These are phyloP conservation scores for Plantago coronopus DNA, from an alignment of 305 asterid genomes.

Conservation along the genomic window DNA sequence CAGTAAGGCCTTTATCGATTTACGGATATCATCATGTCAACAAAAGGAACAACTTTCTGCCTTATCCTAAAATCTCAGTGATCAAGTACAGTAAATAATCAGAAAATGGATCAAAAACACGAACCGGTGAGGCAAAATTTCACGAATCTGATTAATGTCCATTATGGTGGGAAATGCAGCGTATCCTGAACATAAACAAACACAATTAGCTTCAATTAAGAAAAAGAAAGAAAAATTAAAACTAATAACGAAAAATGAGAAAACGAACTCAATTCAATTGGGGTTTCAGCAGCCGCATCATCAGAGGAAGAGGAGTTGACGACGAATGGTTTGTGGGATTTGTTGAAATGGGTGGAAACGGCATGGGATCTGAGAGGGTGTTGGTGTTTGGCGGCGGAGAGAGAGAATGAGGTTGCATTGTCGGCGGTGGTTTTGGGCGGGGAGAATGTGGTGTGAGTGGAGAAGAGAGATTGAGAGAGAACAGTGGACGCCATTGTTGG, in stretches of 20 bases:
- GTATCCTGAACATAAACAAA: constrained; percentile 37
- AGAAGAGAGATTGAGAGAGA: constrained; percentile 44
- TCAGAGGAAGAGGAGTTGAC: constrained; percentile 36
- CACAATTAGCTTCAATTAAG: background rate
- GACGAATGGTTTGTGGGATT: constrained; percentile 28
- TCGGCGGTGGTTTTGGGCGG: constrained; percentile 29
- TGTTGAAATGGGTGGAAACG: constrained; percentile 32
- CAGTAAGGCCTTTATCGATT: background rate
- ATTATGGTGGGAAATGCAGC: constrained; percentile 79
- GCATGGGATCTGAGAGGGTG: constrained; percentile 39
- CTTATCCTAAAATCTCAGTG: background rate
- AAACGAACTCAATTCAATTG: constrained; percentile 69
- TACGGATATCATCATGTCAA: background rate
- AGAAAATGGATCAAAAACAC: constrained; percentile 21
- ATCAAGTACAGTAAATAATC: background rate
- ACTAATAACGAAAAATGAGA: background rate
- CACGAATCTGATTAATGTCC: constrained; percentile 86
- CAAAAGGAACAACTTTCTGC: background rate
- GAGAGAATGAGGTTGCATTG: constrained; percentile 25
- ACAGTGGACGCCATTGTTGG: constrained; percentile 61
- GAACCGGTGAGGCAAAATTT: constrained; percentile 78
- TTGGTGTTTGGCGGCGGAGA: constrained; percentile 22
- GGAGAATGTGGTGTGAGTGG: constrained; percentile 39
- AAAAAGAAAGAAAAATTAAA: background rate
- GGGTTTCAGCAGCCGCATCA: constrained; percentile 40